Base-by-base conservation (phyloP, 2,329 filamentous ascomycete species). In the Orbilia javanica region DNA sequence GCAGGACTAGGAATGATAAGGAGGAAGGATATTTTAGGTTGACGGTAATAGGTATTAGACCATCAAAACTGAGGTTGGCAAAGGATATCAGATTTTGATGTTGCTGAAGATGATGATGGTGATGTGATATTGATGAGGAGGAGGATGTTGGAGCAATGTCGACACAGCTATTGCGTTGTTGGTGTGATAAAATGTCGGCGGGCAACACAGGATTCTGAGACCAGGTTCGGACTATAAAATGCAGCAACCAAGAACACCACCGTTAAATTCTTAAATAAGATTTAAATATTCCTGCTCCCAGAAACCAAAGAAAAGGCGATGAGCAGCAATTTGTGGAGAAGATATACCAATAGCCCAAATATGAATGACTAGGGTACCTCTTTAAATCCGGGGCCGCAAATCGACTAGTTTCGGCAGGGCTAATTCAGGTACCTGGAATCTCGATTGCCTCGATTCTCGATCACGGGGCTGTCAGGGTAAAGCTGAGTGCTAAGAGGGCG, bases 381-480 rank as follows among this genome's bases (percentile, higher is more conserved):
- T 69, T 70, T 71, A 70, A 65, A 66, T 77, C 63, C 53, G 73
- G 57, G 60, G 57, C 48, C 64, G 69, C 64, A 52, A 57, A 62
- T 50, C 27, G 64, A 65, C 66, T 71, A 55, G 60, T 60, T 67
- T 42, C 13, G 48, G 20, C n/a, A 71, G 25, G 50, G 39, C 27
- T 39, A 60, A 60, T 60, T 65, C 34, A 66, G 69, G 31, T 64
- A 64, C 60, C 39, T 48, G 39, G 36, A 50, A 36, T 74, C 63
- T 74, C 63, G 70, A 74, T 63, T 48, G 65, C 53, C 63, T 62
- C 62, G 60, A 67, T 34, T 42, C 42, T 72, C 62, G 50, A 78
- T 68, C 74, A 72, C 73, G 67, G 48, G 73, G 73, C 29, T 66
- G 67, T 62, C 52, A 72, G 34, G 44, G 63, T 27, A 55, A 71